A percentile compares a stretch with the other conserved stretches of the same genome.
Conservation (phyloP, 2,329 filamentous ascomycete species). For the Lasiodiplodia sp. region DNA sequence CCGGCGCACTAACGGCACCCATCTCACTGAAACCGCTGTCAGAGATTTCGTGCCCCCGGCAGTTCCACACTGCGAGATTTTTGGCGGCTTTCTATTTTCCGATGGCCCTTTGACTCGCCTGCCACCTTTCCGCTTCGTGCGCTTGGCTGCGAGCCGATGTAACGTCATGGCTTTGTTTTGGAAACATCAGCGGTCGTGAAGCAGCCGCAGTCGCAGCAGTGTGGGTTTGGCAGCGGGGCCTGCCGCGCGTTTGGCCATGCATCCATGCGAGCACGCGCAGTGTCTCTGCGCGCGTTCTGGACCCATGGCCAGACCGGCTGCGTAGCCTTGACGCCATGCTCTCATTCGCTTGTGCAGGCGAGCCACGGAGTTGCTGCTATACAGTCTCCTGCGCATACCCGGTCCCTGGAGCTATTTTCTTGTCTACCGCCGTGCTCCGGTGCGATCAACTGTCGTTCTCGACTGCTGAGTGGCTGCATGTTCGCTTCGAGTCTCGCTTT, state of each 20-base stretch:
- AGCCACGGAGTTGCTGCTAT: not conserved
- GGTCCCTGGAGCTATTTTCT: not conserved
- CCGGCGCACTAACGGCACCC: constrained; percentile 10
- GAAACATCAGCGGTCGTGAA: constrained; percentile 10
- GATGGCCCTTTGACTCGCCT: not conserved
- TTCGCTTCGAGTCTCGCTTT: constrained; percentile 15
- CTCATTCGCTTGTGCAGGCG: not conserved
- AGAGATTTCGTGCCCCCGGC: constrained; percentile 14
- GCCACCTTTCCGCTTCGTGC: not conserved
- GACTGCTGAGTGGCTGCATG: not conserved
- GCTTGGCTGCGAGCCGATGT: constrained; percentile 19
- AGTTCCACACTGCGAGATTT: not conserved
- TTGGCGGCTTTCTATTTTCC: not conserved
- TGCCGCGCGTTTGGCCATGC: constrained; percentile 19
- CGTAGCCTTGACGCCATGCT: not conserved
- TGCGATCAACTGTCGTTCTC: not conserved
- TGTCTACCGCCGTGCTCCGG: not conserved
- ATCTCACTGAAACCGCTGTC: constrained; percentile 9
- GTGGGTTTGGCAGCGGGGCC: constrained; percentile 17
- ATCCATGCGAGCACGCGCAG: not conserved
- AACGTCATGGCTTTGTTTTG: constrained; percentile 7
- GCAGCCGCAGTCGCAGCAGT: constrained; percentile 2
- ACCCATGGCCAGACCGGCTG: not conserved
- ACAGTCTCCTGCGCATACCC: not conserved
- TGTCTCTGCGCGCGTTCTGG: not conserved